Percentiles rank a stretch among this genome's conserved stretches.
Conservation (phyloP, 345 rosid genomes). For the Nephelium lappaceum region DNA sequence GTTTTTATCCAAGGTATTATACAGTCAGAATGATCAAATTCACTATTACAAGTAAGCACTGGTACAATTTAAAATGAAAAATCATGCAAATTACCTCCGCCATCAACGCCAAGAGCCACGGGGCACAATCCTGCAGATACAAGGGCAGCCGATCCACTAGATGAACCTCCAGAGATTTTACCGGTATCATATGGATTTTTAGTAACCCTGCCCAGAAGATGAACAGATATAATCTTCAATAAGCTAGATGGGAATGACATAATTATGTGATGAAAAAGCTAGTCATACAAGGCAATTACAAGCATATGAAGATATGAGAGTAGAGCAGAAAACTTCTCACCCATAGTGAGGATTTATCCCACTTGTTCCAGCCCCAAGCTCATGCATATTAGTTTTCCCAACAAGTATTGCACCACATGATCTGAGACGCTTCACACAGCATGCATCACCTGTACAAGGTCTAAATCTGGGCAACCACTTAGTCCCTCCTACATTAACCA, state of each 20-base stretch:
- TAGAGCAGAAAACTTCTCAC: conserved; percentile 23
- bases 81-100: conserved; percentile 57
- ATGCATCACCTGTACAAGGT: conserved; percentile 55
- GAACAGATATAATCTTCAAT: background rate
- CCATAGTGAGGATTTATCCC: conserved; percentile 86
- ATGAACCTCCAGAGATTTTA: conserved; percentile 68
- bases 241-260: background rate
- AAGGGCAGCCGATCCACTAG: conserved; percentile 80
- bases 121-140: conserved; percentile 80
- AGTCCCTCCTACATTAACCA: conserved; percentile 55
- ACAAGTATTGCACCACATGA: conserved; percentile 65
- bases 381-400: conserved; percentile 85
- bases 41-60: background rate
- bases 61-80: background rate
- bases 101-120: conserved; percentile 79
- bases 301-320: background rate
- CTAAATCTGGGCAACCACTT: conserved; percentile 72
- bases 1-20: background rate
- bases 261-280: background rate
- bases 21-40: background rate
- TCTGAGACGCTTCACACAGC: conserved; percentile 60
- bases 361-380: conserved; percentile 80
- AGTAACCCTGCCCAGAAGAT: conserved; percentile 38
- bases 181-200: conserved; percentile 60
- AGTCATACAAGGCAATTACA: background rate